phyloP scores from a whole-genome alignment of 2,329 filamentous ascomycete genomes.

The Colletotrichum viniferum region DNA sequence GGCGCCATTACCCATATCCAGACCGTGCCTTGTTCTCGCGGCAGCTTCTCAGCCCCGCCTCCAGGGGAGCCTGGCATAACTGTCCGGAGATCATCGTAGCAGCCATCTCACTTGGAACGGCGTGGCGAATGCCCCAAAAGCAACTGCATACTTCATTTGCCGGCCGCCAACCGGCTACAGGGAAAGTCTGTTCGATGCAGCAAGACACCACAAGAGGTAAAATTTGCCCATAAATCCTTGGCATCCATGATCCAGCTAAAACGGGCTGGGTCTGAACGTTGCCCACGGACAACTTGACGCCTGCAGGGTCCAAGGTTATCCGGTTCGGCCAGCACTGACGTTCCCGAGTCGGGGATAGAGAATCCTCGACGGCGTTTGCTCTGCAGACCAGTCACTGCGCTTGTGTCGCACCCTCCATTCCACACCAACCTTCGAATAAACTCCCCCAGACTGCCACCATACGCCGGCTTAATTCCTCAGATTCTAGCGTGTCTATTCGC shows the following conservation, averaged over 20 bases:
- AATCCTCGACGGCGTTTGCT: neutral
- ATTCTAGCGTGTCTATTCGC: neutral
- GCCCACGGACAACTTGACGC: neutral
- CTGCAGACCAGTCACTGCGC: neutral
- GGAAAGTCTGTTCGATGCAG: neutral
- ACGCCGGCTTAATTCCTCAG: neutral
- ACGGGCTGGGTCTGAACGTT: neutral
- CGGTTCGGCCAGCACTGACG: neutral
- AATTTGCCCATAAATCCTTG: neutral
- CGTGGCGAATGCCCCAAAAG: neutral
- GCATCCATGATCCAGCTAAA: neutral
- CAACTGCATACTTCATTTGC: neutral
- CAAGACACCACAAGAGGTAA: neutral
- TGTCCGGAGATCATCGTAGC: conserved; percentile 11
- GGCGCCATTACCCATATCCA: neutral
- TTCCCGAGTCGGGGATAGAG: neutral
- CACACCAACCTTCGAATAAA: neutral
- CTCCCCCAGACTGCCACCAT: neutral
- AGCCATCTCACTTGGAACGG: neutral
- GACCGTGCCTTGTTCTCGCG: neutral
- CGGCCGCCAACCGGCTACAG: neutral
- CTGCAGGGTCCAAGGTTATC: conserved; percentile 4
- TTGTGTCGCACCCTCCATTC: neutral
- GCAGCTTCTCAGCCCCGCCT: neutral
- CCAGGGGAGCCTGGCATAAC: neutral